Evolutionary conservation across 176 grass and related monocot genomes (phyloP).

Genomic region (Bonia amplexicaulis): DNA sequence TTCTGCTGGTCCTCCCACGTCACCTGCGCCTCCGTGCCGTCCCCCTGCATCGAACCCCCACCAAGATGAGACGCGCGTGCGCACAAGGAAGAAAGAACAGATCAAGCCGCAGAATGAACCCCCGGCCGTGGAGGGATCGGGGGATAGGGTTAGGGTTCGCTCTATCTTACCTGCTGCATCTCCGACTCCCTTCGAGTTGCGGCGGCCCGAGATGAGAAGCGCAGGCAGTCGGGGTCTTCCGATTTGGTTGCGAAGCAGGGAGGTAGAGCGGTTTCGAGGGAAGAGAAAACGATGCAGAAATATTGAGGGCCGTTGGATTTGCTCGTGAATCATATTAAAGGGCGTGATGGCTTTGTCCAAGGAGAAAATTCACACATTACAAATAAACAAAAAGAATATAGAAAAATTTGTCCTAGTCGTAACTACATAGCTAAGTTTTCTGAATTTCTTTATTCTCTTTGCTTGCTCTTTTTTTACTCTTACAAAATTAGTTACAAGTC

Average conservation of each 20-base stretch:
- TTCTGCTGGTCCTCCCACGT: conserved; percentile 99
- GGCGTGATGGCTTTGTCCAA: too few relatives aligned
- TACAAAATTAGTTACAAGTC: too few relatives aligned
- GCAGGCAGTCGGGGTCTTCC: neutral
- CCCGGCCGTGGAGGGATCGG: neutral
- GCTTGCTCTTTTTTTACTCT: too few relatives aligned
- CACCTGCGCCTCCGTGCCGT: conserved; percentile 88
- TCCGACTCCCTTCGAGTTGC: neutral
- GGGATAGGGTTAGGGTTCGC: neutral
- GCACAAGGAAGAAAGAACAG: neutral
- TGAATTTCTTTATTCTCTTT: too few relatives aligned
- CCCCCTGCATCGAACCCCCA: conserved; percentile 40
- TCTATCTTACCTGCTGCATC: conserved; percentile 56
- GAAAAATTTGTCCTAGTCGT: too few relatives aligned
- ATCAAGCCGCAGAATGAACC: neutral
- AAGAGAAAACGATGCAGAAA: neutral
- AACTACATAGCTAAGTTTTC: too few relatives aligned
- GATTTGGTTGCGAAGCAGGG: neutral
- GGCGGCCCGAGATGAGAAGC: neutral
- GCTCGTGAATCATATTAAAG: too few relatives aligned
- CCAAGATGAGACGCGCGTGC: neutral
- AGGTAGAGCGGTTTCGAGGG: neutral
- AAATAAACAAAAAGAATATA: too few relatives aligned
- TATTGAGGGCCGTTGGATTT: neutral
- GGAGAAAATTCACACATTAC: too few relatives aligned